A percentile compares a stretch with the other conserved stretches of the same genome.
These are phyloP conservation scores for Pseudogymnoascus sp. DNA, from an alignment of 2,329 filamentous ascomycete genomes.

Conservation along the genomic window DNA sequence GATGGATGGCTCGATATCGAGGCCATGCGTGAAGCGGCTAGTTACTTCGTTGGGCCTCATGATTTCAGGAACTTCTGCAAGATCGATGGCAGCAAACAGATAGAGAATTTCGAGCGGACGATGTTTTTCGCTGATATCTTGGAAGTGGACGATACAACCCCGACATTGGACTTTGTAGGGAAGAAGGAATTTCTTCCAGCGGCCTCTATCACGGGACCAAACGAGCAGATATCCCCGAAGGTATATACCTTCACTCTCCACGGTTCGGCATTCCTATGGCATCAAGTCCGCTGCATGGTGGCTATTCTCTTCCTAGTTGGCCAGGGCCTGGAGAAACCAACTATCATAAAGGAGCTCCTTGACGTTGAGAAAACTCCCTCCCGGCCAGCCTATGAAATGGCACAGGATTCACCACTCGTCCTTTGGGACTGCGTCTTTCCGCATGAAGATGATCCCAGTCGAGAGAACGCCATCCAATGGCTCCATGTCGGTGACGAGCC, in stretches of 20 bases:
- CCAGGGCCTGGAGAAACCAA: conserved; percentile 74
- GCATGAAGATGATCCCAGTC: conserved; percentile 33
- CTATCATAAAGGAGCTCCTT: conserved; percentile 66
- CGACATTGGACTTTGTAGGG: conserved; percentile 51
- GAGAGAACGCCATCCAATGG: conserved; percentile 66
- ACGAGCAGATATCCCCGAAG: conserved; percentile 39
- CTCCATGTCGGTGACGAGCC: conserved; percentile 66
- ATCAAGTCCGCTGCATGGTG: conserved; percentile 96
- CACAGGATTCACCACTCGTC: conserved; percentile 80
- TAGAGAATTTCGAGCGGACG: conserved; percentile 70
- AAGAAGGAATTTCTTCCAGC: conserved; percentile 38
- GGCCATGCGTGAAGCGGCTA: conserved; percentile 77
- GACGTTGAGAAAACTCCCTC: conserved; percentile 64
- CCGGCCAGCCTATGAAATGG: conserved; percentile 86
- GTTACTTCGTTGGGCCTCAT: conserved; percentile 71
- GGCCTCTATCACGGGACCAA: conserved; percentile 10
- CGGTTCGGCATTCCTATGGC: conserved; percentile 93
- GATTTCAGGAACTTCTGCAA: conserved; percentile 99
- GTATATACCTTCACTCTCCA: conserved; percentile 85
- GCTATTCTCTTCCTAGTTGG: conserved; percentile 85
- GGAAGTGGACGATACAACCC: conserved; percentile 51
- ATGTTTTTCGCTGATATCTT: conserved; percentile 79
- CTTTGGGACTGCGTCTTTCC: conserved; percentile 96
- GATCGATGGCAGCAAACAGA: conserved; percentile 82
- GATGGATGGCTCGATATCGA: conserved; percentile 82